Evolutionary conservation across 1,139 yeast species (phyloP), one percentile per base, ranked within the genome.

Genomic region (Yamadazyma triangularis): DNA sequence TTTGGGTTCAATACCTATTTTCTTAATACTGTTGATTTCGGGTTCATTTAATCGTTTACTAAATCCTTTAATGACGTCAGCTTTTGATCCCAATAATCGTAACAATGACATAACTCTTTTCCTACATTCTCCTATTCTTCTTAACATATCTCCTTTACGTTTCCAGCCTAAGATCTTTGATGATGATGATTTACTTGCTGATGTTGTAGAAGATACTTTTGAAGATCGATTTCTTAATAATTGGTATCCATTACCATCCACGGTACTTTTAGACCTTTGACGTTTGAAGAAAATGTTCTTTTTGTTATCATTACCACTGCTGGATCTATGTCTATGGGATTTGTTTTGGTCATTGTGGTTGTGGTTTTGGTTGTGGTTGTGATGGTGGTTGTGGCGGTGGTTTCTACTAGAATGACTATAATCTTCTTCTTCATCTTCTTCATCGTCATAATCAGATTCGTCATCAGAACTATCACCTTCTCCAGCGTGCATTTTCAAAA

Each of bases 51-150:
- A 87, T 34, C 96, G 64, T 53, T 91, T 91, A 32, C 94, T 81
- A 52, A 91, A 89, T 0, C 96, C 96, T 51, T 85, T 86, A 42
- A 91, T 87, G 13, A 91, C 98, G 58, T 91, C 98, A 0, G 97
- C 97, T 57, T 91, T 91, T 30, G 89, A 81, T 4, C 95, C 95
- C 28, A 91, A 59, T 31, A 91, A 67, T 35, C 98, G 64, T 40
- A 88, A 63, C 19, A 91, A 71, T 21, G 94, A 81, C 96, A 89
- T 91, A 3, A 91, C 96, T 31, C 95, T 67, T 53, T 88, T 88
- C 38, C 98, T 79, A 43, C 96, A 85, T 53, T 88, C 96, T 23
- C 97, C 98, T 43, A 91, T 91, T 46, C 96, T 69, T 42, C 96
- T 64, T 58, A 91, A 70, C 95, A 91, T 86, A 51, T 89, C 95